Evolutionary conservation across 345 rosid genomes (phyloP).

Genomic region (Melastoma malabathricum): DNA sequence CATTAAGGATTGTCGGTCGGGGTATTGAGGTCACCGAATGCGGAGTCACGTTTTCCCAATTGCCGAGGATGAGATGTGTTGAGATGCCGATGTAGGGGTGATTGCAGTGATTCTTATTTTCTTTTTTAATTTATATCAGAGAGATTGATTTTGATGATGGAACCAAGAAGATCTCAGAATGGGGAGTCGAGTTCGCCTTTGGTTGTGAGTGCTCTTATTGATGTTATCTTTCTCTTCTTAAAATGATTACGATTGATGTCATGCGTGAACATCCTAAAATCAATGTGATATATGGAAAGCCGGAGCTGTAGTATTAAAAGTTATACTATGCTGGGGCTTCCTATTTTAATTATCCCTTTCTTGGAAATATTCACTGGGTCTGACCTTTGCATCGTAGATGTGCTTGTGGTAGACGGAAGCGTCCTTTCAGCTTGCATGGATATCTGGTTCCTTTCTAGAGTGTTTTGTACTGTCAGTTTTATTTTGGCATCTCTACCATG

Average conservation of each 20-base stretch:
- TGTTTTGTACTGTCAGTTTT: too few relatives aligned
- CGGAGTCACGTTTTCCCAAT: too few relatives aligned
- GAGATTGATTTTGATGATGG: slow-evolving; percentile 7
- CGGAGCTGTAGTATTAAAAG: background rate
- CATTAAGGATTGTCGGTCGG: too few relatives aligned
- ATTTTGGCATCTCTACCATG: too few relatives aligned
- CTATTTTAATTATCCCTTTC: too few relatives aligned
- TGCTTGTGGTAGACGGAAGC: background rate
- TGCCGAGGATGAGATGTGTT: too few relatives aligned
- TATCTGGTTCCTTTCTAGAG: background rate
- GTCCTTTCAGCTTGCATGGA: background rate
- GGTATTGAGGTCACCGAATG: too few relatives aligned
- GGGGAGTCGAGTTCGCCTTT: slow-evolving; percentile 12
- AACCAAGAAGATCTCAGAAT: slow-evolving; percentile 12
- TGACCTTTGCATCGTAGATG: background rate
- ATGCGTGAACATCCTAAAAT: background rate
- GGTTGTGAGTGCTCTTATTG: slow-evolving; percentile 8
- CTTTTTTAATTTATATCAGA: background rate
- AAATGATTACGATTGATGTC: background rate
- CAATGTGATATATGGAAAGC: background rate
- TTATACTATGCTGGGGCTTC: too few relatives aligned
- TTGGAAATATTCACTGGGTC: too few relatives aligned
- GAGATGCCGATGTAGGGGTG: background rate
- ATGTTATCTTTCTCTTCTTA: too few relatives aligned
- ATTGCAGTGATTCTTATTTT: background rate